phyloP scores from a whole-genome alignment of 2,329 filamentous ascomycete genomes.

The Tolypocladium ophioglossoides region DNA sequence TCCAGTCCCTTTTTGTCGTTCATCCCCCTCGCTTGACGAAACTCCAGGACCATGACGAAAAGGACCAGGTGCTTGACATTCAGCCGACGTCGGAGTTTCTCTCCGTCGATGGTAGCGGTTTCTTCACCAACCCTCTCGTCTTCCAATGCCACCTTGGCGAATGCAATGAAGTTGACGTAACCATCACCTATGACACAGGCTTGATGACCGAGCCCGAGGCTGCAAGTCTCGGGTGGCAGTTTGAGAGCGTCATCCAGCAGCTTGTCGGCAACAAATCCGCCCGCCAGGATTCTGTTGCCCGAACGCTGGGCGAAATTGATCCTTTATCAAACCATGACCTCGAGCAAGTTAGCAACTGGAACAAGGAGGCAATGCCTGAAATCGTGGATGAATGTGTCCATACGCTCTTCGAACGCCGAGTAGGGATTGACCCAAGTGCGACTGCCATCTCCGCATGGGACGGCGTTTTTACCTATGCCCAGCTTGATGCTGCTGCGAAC shows the following conservation, averaged over 20 bases:
- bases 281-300: background rate
- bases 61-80: background rate
- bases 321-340: background rate
- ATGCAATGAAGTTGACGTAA: background rate
- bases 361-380: background rate
- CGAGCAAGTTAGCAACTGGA: background rate
- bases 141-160: background rate
- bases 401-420: constrained; percentile 13
- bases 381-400: background rate
- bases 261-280: background rate
- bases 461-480: constrained; percentile 27
- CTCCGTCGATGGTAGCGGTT: background rate
- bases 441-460: constrained; percentile 33
- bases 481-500: constrained; percentile 26
- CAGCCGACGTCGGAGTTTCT: background rate
- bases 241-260: background rate
- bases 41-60: background rate
- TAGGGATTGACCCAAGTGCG: constrained; percentile 17
- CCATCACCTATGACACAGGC: background rate
- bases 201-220: background rate
- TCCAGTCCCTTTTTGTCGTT: background rate
- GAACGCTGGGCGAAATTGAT: background rate
- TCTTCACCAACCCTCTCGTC: background rate
- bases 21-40: background rate
- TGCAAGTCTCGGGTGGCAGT: background rate